A percentile compares a stretch with the other conserved stretches of the same genome.
Conservation (phyloP, 108 stramenopile species). For the Skeletonema grethae region DNA sequence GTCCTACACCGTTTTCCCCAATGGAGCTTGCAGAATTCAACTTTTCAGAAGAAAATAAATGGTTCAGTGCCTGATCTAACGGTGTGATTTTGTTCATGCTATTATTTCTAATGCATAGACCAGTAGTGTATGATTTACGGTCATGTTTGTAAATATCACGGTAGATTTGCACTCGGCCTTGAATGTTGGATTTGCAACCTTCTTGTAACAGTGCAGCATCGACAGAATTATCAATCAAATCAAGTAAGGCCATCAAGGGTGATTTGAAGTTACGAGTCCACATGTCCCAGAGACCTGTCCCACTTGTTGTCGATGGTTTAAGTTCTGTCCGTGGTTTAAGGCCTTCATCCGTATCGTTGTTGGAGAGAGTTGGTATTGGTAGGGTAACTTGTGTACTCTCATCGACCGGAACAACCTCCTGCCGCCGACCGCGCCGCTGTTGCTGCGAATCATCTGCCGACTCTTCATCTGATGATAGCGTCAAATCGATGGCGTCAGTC, state of each 20-base stretch:
- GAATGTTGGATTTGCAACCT: neutral
- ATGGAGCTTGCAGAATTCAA: conserved; percentile 17
- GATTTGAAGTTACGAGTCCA: conserved; percentile 56
- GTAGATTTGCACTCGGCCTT: conserved; percentile 5
- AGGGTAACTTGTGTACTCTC: neutral
- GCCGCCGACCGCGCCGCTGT: neutral
- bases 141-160: conserved; percentile 9
- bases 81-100: conserved; percentile 29
- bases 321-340: neutral
- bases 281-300: conserved; percentile 56
- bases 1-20: conserved; percentile 67
- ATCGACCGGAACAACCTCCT: neutral
- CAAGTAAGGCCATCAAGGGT: conserved; percentile 47
- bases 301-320: conserved; percentile 10
- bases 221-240: conserved; percentile 63
- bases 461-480: neutral
- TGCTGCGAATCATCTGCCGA: neutral
- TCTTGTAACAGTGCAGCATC: conserved; percentile 38
- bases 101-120: conserved; percentile 53
- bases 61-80: conserved; percentile 36
- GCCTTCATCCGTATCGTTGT: neutral
- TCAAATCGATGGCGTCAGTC: neutral
- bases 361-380: neutral
- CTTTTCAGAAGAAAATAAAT: conserved; percentile 43
- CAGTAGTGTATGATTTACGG: conserved; percentile 9